These are phyloP conservation scores for Solanum appendiculatum DNA, from an alignment of 257 asterid genomes.

Conservation along the genomic window DNA sequence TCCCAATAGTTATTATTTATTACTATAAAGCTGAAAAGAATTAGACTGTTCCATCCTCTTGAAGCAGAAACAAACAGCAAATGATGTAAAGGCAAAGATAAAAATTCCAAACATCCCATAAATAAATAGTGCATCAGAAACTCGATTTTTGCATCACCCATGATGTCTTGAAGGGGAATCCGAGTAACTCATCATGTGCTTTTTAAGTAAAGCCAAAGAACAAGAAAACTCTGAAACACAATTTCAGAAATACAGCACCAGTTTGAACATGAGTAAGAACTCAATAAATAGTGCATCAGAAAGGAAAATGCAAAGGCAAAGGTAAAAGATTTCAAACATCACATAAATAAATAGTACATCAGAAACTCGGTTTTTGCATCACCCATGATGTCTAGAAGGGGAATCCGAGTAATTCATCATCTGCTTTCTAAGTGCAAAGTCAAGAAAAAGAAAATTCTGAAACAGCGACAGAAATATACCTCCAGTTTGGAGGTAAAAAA, in stretches of 20 bases:
- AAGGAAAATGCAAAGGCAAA: no score
- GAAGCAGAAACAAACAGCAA: neutral
- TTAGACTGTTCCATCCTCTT: neutral
- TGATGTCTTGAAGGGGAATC: slow-evolving; percentile 92
- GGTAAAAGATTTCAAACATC: no score
- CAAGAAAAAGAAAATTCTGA: neutral
- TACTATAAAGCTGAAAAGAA: neutral
- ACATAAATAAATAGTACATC: no score
- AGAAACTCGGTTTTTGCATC: no score
- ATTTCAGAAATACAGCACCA: neutral
- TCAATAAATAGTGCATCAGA: no score
- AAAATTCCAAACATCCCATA: neutral
- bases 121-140: slow-evolving; percentile 45
- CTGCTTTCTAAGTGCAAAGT: neutral
- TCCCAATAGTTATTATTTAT: neutral
- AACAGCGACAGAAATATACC: neutral
- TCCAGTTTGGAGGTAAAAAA: neutral
- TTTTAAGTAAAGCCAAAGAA: neutral
- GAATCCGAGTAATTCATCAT: slow-evolving; percentile 62
- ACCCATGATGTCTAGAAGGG: slow-evolving; percentile 17
- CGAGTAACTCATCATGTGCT: slow-evolving; percentile 41
- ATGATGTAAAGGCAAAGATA: neutral
- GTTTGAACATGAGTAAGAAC: neutral
- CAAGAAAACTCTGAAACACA: neutral
- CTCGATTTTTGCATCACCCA: slow-evolving; percentile 86